phyloP scores from a whole-genome alignment of 441 rosid species.

The Breynia disticha region DNA sequence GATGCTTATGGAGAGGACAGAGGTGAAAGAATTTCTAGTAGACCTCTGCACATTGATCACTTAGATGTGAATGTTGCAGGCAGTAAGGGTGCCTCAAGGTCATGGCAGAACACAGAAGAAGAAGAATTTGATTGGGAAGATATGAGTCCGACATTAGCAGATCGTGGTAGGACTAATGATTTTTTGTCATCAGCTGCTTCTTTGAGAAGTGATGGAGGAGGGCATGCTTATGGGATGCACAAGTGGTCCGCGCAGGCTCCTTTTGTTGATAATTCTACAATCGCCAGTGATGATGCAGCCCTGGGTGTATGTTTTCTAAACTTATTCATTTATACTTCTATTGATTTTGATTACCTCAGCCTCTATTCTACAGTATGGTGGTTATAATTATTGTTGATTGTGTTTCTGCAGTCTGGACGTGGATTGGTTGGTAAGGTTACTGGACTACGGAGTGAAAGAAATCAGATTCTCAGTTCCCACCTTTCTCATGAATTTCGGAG shows the following conservation, averaged over 20 bases:
- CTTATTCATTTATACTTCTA: not conserved
- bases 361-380: not conserved
- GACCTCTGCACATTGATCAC: constrained; percentile 33
- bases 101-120: constrained; percentile 98
- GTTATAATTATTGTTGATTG: not conserved
- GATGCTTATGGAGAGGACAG: constrained; percentile 91
- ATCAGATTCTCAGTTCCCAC: constrained; percentile 21
- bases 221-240: constrained; percentile 36
- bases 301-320: constrained; percentile 33
- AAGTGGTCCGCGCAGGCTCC: constrained; percentile 28
- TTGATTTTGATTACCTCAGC: too few species aligned
- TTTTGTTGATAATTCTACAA: constrained; percentile 30
- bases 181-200: constrained; percentile 42
- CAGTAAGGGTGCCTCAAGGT: constrained; percentile 37
- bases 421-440: constrained; percentile 23
- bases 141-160: constrained; percentile 78
- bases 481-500: constrained; percentile 43
- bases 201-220: constrained; percentile 34
- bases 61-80: constrained; percentile 44
- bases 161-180: constrained; percentile 43
- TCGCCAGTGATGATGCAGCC: constrained; percentile 24
- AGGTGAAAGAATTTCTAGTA: constrained; percentile 35
- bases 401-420: constrained; percentile 35
- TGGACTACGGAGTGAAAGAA: constrained; percentile 24
- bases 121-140: constrained; percentile 99